These are phyloP conservation scores for Apiotrichum laibachii DNA, from an alignment of 1,284 basidiomycete species.

Conservation along the genomic window DNA sequence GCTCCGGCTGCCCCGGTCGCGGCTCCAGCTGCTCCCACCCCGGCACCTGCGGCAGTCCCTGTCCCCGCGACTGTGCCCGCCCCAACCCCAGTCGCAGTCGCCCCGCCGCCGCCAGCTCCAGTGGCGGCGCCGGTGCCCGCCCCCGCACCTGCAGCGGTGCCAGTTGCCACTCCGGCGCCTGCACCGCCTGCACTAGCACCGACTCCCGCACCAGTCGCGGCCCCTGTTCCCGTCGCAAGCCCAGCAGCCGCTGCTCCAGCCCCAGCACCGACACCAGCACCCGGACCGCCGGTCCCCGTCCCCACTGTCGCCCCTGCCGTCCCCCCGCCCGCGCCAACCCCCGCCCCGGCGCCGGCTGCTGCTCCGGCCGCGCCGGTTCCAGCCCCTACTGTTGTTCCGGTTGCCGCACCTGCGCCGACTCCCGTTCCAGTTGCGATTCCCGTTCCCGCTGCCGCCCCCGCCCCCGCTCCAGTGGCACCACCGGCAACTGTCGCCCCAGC, in stretches of 20 bases:
- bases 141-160: background rate
- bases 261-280: background rate
- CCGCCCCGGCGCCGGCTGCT: background rate
- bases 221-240: constrained; percentile 2
- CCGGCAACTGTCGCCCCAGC: background rate
- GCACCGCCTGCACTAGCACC: too few relatives aligned
- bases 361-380: background rate
- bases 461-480: background rate
- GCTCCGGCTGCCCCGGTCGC: background rate
- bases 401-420: background rate
- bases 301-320: too few relatives aligned
- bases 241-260: background rate
- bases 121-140: background rate
- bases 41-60: background rate
- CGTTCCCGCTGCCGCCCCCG: background rate
- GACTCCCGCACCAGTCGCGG: background rate
- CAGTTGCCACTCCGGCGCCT: background rate
- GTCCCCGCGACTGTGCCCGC: background rate
- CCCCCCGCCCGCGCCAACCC: too few relatives aligned
- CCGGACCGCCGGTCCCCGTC: too few relatives aligned
- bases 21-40: background rate
- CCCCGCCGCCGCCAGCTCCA: background rate
- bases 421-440: constrained; percentile 1
- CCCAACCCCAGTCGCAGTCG: background rate
- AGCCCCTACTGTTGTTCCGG: background rate